Evolutionary conservation across 306 rosid genomes (phyloP).

Genomic region (Rubus parviflorus): DNA sequence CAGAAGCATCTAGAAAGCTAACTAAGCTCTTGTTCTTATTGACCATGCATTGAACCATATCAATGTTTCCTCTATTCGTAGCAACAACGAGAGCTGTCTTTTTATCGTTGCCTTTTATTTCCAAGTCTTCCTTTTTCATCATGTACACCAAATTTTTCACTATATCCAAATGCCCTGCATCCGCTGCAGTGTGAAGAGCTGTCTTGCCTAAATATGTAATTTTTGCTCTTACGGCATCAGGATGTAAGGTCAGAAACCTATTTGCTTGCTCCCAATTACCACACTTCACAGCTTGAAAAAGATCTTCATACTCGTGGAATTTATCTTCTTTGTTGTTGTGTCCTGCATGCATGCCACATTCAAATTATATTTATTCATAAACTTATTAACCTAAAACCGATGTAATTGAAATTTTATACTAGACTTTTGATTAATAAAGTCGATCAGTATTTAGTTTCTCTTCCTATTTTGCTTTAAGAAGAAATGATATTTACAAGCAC

Average conservation of each 20-base stretch:
- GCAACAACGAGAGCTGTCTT: constrained; percentile 5
- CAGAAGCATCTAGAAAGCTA: background rate
- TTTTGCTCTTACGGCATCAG: background rate
- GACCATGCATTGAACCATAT: background rate
- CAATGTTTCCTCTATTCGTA: background rate
- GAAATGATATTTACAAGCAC: too few relatives aligned
- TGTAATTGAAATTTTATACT: too few relatives aligned
- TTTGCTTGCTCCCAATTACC: background rate
- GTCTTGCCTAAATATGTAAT: background rate
- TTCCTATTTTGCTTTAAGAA: too few relatives aligned
- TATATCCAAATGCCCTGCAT: background rate
- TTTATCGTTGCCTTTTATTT: background rate
- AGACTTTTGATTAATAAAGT: too few relatives aligned
- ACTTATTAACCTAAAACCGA: too few relatives aligned
- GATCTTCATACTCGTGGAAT: background rate
- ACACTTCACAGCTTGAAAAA: background rate
- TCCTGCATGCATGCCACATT: background rate
- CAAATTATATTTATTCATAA: too few relatives aligned
- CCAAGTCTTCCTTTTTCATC: background rate
- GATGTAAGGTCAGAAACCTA: background rate
- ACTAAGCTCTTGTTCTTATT: background rate
- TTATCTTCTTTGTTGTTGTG: background rate
- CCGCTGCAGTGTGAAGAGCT: background rate
- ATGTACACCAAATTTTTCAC: background rate
- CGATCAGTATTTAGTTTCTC: too few relatives aligned